A percentile compares a stretch with the other conserved stretches of the same genome.
Conservation (phyloP, 1,139 yeast species). For the Geotrichum australiense region DNA sequence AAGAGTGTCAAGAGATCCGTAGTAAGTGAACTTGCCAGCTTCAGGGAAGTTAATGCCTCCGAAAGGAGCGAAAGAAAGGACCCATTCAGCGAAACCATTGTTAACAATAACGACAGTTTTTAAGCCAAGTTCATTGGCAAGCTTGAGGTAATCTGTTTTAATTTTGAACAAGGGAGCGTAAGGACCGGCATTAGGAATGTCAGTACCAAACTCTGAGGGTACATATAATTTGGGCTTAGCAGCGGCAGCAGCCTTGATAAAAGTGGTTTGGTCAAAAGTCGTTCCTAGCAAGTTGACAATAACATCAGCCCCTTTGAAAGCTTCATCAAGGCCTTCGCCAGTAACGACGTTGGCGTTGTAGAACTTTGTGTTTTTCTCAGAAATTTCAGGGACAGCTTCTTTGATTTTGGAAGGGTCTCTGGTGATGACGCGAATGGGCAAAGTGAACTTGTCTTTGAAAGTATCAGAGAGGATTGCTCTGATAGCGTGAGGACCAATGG, state of each 20-base stretch:
- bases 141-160: slow-evolving; percentile 40
- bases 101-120: slow-evolving; percentile 47
- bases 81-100: slow-evolving; percentile 40
- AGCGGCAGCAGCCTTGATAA: slow-evolving; percentile 36
- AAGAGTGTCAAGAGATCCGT: slow-evolving; percentile 39
- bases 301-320: slow-evolving; percentile 46
- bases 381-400: slow-evolving; percentile 37
- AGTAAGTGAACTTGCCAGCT: slow-evolving; percentile 12
- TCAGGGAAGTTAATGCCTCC: slow-evolving; percentile 33
- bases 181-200: slow-evolving; percentile 31
- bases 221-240: slow-evolving; percentile 46
- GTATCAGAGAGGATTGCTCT: slow-evolving; percentile 41
- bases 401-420: slow-evolving; percentile 38
- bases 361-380: slow-evolving; percentile 25
- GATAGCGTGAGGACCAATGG: slow-evolving; percentile 44
- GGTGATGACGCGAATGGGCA: slow-evolving; percentile 49
- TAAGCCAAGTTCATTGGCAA: slow-evolving; percentile 42
- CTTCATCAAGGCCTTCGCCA: slow-evolving; percentile 31
- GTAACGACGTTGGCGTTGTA: slow-evolving; percentile 25
- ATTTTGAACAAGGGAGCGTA: slow-evolving; percentile 36
- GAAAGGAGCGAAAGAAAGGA: slow-evolving; percentile 22
- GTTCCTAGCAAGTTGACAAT: slow-evolving; percentile 42
- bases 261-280: slow-evolving; percentile 29
- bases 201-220: slow-evolving; percentile 58
- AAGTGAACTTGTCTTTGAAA: slow-evolving; percentile 40